These are phyloP conservation scores for Sclerotinia sclerotiorum DNA, from an alignment of 2,329 filamentous ascomycete genomes.

Conservation along the genomic window DNA sequence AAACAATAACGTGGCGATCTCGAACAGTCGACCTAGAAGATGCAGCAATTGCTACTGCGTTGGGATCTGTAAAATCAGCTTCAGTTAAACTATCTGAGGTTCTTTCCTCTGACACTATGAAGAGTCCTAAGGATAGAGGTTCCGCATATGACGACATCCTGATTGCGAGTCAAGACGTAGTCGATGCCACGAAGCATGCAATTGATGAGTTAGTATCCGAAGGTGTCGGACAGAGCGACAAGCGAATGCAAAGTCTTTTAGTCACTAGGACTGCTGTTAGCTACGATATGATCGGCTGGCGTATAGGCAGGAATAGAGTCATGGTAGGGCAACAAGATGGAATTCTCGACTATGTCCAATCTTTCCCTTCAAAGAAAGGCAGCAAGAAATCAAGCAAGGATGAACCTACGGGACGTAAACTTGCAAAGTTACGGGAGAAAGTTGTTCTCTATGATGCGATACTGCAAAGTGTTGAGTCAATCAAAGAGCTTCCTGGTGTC, in stretches of 20 bases:
- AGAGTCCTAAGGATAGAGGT: constrained; percentile 66
- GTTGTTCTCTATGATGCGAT: constrained; percentile 89
- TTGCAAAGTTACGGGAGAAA: constrained; percentile 80
- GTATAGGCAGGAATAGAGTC: constrained; percentile 88
- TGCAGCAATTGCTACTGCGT: constrained; percentile 82
- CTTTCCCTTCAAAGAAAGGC: constrained; percentile 54
- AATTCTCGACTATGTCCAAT: constrained; percentile 54
- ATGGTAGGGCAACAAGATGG: constrained; percentile 83
- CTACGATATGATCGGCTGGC: constrained; percentile 91
- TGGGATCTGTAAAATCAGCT: constrained; percentile 65
- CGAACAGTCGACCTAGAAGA: constrained; percentile 88
- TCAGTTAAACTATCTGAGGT: constrained; percentile 51
- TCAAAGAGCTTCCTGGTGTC: constrained; percentile 86
- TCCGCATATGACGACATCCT: constrained; percentile 90
- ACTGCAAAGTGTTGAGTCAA: constrained; percentile 83
- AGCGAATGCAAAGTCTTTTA: constrained; percentile 86
- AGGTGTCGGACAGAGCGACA: constrained; percentile 78
- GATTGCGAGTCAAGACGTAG: constrained; percentile 86
- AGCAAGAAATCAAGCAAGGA: constrained; percentile 52
- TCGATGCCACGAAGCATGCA: constrained; percentile 87
- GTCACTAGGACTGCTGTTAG: constrained; percentile 92
- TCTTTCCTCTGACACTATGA: constrained; percentile 47
- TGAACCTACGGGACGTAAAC: constrained; percentile 70
- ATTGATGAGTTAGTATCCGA: constrained; percentile 88
- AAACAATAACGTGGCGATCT: constrained; percentile 80